Evolutionary conservation across 345 rosid genomes (phyloP).

Genomic region (Bruguiera sexangula): DNA sequence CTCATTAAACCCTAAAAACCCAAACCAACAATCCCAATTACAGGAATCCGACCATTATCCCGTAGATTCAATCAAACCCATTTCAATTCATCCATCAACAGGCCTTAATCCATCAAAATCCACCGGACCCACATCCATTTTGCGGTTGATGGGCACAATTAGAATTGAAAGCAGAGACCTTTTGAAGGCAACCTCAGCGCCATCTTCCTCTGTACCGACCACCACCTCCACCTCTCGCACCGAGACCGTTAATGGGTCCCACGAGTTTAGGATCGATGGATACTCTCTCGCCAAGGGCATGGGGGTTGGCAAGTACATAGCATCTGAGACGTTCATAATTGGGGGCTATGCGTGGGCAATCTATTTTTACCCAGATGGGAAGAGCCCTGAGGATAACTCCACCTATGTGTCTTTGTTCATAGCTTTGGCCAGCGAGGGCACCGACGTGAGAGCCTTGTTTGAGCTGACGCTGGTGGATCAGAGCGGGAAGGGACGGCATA

Average conservation of each 20-base stretch:
- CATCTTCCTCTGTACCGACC: conserved; percentile 19
- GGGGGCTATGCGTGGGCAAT: conserved; percentile 76
- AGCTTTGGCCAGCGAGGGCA: conserved; percentile 67
- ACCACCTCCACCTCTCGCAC: conserved; percentile 43
- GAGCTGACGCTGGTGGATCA: conserved; percentile 71
- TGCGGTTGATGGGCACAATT: conserved; percentile 56
- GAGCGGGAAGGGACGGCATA: conserved; percentile 65
- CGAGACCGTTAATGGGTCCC: conserved; percentile 60
- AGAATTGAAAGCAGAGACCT: conserved; percentile 39
- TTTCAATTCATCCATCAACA: background rate
- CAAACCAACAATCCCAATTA: background rate
- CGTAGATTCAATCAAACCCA: conserved; percentile 1
- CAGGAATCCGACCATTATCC: background rate
- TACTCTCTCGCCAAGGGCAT: conserved; percentile 64
- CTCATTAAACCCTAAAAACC: conserved; percentile 20
- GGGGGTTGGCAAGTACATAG: conserved; percentile 60
- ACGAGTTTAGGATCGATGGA: conserved; percentile 61
- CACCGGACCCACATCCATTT: conserved; percentile 5
- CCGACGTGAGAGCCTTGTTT: conserved; percentile 68
- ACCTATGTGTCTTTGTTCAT: conserved; percentile 60
- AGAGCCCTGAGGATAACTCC: conserved; percentile 65
- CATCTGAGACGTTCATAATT: conserved; percentile 56
- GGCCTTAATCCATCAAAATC: background rate
- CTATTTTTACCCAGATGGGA: conserved; percentile 79
- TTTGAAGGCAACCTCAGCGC: conserved; percentile 33